A percentile compares a stretch with the other conserved stretches of the same genome.
Evolutionary conservation across 2,329 filamentous ascomycete genomes (phyloP).

Genomic region (Trichoderma sp.): DNA sequence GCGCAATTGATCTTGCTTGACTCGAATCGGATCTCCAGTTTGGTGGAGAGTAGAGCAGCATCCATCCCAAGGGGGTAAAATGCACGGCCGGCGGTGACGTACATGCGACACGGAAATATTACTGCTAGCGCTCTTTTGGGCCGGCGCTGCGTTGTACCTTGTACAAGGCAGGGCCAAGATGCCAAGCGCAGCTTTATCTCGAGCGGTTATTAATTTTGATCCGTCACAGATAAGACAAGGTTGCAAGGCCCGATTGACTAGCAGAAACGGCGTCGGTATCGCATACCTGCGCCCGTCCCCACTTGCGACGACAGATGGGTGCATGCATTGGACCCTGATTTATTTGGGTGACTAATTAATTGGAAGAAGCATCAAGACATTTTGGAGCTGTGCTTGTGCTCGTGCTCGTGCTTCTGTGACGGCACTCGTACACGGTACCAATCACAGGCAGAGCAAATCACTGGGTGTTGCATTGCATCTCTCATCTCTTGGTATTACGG

Average conservation of each 20-base stretch:
- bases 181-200: constrained; percentile 17
- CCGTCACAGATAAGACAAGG: constrained; percentile 21
- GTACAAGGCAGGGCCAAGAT: background rate
- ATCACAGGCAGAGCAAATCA: background rate
- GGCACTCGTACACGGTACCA: background rate
- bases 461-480: background rate
- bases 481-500: background rate
- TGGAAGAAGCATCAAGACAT: background rate
- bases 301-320: background rate
- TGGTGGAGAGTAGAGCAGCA: background rate
- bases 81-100: constrained; percentile 7
- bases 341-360: background rate
- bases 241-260: constrained; percentile 20
- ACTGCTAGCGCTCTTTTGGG: background rate
- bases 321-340: constrained; percentile 15
- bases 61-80: background rate
- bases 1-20: background rate
- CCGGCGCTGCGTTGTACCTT: background rate
- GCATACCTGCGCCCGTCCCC: background rate
- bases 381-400: background rate
- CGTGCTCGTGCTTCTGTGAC: background rate
- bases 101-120: background rate
- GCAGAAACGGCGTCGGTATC: constrained; percentile 15
- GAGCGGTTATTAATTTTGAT: constrained; percentile 19
- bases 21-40: constrained; percentile 1